These are phyloP conservation scores for Stagonosporopsis rhizophila DNA, from an alignment of 2,329 filamentous ascomycete species.

Conservation along the genomic window DNA sequence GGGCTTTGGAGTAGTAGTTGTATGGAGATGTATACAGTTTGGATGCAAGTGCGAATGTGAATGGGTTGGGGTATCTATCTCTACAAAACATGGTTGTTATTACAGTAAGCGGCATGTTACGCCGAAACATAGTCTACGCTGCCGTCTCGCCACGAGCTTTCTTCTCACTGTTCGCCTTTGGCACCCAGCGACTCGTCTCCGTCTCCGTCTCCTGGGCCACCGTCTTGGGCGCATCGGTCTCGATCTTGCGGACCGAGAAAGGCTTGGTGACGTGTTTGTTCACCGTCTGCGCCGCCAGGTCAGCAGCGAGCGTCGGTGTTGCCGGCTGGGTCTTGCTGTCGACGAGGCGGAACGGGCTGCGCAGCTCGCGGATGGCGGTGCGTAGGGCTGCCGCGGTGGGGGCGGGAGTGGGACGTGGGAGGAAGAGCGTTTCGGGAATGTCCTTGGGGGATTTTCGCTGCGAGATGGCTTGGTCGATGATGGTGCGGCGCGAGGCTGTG, in stretches of 20 bases:
- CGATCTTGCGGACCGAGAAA: not conserved
- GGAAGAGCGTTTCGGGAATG: not conserved
- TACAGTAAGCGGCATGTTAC: too few species aligned
- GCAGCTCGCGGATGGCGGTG: constrained; percentile 1
- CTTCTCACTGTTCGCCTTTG: too few species aligned
- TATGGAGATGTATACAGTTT: too few species aligned
- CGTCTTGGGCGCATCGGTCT: not conserved
- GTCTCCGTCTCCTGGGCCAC: too few species aligned
- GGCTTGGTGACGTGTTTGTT: constrained; percentile 12
- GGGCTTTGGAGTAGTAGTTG: too few species aligned
- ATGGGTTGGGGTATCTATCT: too few species aligned
- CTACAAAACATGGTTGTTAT: too few species aligned
- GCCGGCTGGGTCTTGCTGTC: not conserved
- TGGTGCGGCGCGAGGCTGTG: constrained; percentile 16
- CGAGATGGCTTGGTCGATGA: constrained; percentile 22
- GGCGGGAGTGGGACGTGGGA: not conserved
- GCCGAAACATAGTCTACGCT: too few species aligned
- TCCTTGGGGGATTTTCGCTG: constrained; percentile 7
- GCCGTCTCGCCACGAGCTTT: too few species aligned
- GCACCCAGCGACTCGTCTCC: constrained; percentile 1
- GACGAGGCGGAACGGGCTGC: constrained; percentile 12
- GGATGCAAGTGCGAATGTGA: too few species aligned
- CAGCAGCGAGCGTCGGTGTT: not conserved
- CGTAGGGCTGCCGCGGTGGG: not conserved
- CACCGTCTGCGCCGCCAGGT: not conserved